phyloP scores from a whole-genome alignment of 768 basidiomycete genomes.

The Goffeauzyma gilvescens region DNA sequence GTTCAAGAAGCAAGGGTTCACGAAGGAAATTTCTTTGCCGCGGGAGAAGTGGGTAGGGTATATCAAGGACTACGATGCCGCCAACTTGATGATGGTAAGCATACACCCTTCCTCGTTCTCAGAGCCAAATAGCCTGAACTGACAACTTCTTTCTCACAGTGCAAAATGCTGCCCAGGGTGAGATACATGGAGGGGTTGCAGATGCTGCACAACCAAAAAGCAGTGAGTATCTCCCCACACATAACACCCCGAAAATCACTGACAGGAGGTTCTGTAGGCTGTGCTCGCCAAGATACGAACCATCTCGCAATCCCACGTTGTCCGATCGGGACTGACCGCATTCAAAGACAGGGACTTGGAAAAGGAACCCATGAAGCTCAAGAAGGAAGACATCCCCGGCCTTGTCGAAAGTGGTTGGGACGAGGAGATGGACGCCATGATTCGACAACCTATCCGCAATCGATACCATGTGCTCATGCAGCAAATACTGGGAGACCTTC shows the following conservation, averaged over 20 bases:
- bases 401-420: constrained; percentile 88
- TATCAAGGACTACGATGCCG: constrained; percentile 99
- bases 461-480: constrained; percentile 51
- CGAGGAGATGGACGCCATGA: constrained; percentile 53
- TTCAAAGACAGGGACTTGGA: constrained; percentile 45
- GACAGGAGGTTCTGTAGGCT: constrained; percentile 35
- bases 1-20: constrained; percentile 97
- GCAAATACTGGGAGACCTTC: constrained; percentile 56
- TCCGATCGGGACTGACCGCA: constrained; percentile 58
- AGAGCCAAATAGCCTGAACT: constrained; percentile 3
- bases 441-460: constrained; percentile 36
- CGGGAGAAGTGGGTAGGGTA: constrained; percentile 91
- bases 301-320: constrained; percentile 65
- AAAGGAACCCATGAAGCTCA: constrained; percentile 34
- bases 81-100: constrained; percentile 76
- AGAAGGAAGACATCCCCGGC: constrained; percentile 70
- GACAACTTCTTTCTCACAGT: constrained; percentile 31
- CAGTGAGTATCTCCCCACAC: constrained; percentile 31
- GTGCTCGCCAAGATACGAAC: constrained; percentile 72
- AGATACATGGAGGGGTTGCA: constrained; percentile 67
- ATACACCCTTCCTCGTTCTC: neutral
- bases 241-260: neutral
- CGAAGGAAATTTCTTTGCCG: constrained; percentile 86
- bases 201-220: constrained; percentile 61
- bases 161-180: constrained; percentile 79